Percentiles rank a stretch among this genome's conserved stretches.
Conservation (phyloP, 2,329 filamentous ascomycete species). For the Colletotrichum musae region DNA sequence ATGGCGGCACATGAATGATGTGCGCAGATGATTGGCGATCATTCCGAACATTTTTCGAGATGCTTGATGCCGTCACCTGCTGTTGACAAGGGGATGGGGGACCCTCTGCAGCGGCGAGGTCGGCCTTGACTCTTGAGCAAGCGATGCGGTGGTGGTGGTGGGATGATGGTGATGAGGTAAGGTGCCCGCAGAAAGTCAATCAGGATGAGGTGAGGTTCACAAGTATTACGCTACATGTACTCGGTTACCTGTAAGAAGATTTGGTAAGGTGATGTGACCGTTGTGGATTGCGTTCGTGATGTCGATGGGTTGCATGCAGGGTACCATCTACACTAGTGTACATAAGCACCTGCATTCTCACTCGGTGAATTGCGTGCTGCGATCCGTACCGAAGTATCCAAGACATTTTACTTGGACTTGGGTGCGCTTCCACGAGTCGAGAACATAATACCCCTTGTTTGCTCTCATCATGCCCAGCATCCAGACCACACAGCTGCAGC, state of each 20-base stretch:
- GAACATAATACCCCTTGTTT: too few species aligned
- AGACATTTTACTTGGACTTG: neutral
- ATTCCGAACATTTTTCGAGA: constrained; percentile 16
- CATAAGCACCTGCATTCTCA: too few species aligned
- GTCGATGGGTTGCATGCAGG: too few species aligned
- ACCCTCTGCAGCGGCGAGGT: neutral
- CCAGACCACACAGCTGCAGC: too few species aligned
- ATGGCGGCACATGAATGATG: constrained; percentile 34
- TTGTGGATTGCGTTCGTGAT: too few species aligned
- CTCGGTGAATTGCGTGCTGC: too few species aligned
- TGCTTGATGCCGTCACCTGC: constrained; percentile 12
- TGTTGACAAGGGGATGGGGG: neutral
- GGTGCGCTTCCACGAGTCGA: neutral
- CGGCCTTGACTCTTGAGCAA: constrained; percentile 5
- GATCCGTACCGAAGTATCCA: neutral
- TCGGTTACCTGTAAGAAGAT: too few species aligned
- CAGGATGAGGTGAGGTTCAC: neutral
- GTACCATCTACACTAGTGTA: too few species aligned
- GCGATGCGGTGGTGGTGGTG: neutral
- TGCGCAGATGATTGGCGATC: constrained; percentile 35
- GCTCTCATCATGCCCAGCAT: too few species aligned
- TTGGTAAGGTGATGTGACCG: neutral
- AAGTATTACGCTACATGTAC: neutral
- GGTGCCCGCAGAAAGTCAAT: neutral
- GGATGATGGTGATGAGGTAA: neutral